Conservation (phyloP, 139 green algal genomes). For the Coelastrella sp. region DNA sequence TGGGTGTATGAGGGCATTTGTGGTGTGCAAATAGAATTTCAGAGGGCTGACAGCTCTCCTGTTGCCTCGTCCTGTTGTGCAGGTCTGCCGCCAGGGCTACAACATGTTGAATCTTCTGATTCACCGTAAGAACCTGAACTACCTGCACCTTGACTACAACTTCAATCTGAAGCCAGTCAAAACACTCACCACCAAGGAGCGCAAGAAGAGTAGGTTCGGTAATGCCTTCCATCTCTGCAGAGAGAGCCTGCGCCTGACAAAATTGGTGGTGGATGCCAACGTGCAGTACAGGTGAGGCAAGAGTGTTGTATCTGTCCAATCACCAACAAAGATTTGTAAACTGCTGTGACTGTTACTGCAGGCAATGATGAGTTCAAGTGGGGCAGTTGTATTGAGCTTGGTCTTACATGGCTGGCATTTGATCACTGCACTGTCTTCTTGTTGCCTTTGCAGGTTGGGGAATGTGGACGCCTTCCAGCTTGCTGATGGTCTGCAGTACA, state of each 20-base stretch:
- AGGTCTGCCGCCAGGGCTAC: slow-evolving; percentile 99
- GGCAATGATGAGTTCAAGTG: too few relatives aligned
- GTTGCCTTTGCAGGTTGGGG: slow-evolving; percentile 81
- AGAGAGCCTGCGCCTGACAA: slow-evolving; percentile 99
- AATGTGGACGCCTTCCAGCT: slow-evolving; percentile 99
- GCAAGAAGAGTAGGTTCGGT: slow-evolving; percentile 99
- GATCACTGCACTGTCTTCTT: too few relatives aligned
- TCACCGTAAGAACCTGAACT: slow-evolving; percentile 99
- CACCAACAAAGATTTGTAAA: background rate
- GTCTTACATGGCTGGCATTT: too few relatives aligned
- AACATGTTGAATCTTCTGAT: slow-evolving; percentile 99
- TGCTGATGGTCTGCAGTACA: slow-evolving; percentile 99
- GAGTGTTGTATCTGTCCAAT: too few relatives aligned
- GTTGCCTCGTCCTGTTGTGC: slow-evolving; percentile 34
- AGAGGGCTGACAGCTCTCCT: background rate
- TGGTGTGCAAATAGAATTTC: too few relatives aligned
- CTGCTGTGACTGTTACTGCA: background rate
- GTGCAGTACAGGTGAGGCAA: slow-evolving; percentile 88
- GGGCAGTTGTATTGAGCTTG: too few relatives aligned
- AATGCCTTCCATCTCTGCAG: slow-evolving; percentile 99
- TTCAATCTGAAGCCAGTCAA: slow-evolving; percentile 99
- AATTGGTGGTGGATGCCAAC: slow-evolving; percentile 98
- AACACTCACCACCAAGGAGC: slow-evolving; percentile 99
- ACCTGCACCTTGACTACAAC: slow-evolving; percentile 99
- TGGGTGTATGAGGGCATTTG: too few relatives aligned